A percentile compares a stretch with the other conserved stretches of the same genome.
These are phyloP conservation scores for Cicer cuneatum DNA, from an alignment of 306 rosid genomes.

Conservation along the genomic window DNA sequence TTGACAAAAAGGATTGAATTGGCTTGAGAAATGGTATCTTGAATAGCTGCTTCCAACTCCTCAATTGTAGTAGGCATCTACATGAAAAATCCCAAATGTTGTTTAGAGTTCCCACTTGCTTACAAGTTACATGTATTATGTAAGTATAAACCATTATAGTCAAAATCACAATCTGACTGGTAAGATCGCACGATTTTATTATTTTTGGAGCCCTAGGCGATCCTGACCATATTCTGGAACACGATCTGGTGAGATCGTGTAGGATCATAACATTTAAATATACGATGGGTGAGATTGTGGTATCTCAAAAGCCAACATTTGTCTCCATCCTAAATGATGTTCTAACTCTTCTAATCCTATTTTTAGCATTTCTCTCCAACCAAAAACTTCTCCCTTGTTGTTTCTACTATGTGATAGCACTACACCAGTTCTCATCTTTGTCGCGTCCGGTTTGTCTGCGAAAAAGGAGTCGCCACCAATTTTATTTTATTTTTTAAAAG, in stretches of 20 bases:
- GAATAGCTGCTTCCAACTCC: conserved; percentile 87
- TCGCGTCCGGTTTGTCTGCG: no score
- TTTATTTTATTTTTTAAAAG: no score
- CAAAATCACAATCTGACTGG: neutral
- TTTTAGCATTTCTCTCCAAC: neutral
- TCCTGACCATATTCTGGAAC: neutral
- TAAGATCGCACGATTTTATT: neutral
- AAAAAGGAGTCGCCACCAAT: no score
- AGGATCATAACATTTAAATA: neutral
- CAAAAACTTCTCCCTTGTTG: neutral
- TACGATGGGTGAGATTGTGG: neutral
- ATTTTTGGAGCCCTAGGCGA: neutral
- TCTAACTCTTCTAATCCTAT: neutral
- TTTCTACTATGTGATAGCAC: neutral
- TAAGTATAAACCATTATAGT: neutral
- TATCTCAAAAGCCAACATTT: neutral
- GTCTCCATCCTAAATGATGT: neutral
- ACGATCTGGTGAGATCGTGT: neutral
- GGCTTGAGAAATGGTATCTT: conserved; percentile 78
- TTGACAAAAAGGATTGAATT: conserved; percentile 80
- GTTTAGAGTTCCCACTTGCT: conserved; percentile 16
- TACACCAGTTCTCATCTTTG: neutral
- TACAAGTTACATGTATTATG: neutral
- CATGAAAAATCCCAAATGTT: conserved; percentile 30
- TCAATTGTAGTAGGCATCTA: conserved; percentile 97